Evolutionary conservation across 2,329 filamentous ascomycete species (phyloP).

Genomic region (Botrytis fragariae): DNA sequence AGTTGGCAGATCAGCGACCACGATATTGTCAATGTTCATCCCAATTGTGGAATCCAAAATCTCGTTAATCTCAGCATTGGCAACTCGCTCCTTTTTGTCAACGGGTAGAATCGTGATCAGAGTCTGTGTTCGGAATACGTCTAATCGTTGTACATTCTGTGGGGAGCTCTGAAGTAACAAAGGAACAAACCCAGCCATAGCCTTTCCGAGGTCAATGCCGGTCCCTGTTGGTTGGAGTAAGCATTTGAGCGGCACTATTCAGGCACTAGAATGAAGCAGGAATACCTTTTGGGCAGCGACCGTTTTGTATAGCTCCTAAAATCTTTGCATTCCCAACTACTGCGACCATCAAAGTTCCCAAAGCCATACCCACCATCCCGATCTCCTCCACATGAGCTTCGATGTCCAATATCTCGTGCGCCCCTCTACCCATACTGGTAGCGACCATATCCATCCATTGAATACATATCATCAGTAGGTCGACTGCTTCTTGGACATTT

Average conservation of each 20-base stretch:
- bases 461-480: conserved; percentile 50
- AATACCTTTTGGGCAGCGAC: conserved; percentile 46
- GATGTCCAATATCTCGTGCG: conserved; percentile 45
- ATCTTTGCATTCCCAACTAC: conserved; percentile 60
- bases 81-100: conserved; percentile 51
- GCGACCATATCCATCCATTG: conserved; percentile 60
- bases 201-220: conserved; percentile 45
- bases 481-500: conserved; percentile 48
- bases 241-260: not conserved
- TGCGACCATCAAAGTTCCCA: conserved; percentile 61
- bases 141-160: conserved; percentile 49
- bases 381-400: conserved; percentile 52
- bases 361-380: conserved; percentile 59
- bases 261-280: too few relatives aligned
- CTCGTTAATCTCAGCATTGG: conserved; percentile 54
- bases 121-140: conserved; percentile 57
- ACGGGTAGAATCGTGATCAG: conserved; percentile 54
- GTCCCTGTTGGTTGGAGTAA: conserved; percentile 38
- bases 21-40: conserved; percentile 42
- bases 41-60: conserved; percentile 56
- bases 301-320: conserved; percentile 51
- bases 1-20: conserved; percentile 63
- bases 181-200: conserved; percentile 53
- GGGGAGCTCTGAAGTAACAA: conserved; percentile 57
- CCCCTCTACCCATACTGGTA: conserved; percentile 46